Conservation (phyloP, 108 stramenopile species). For the Parietichytrium sp. region DNA sequence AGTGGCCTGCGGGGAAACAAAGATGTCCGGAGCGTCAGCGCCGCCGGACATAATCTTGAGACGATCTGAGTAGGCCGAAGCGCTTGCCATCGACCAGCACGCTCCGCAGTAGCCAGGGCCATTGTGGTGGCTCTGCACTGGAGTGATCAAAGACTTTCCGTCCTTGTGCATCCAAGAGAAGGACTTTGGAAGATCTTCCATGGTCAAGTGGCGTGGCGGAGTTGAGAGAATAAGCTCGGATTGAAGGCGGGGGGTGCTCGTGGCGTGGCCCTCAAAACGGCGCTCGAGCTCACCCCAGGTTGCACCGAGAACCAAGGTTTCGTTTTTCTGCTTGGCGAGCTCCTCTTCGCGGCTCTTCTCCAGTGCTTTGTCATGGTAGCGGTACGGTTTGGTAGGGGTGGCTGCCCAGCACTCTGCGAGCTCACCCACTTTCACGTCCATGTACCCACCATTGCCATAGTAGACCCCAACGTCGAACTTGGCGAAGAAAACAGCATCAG, state of each 20-base stretch:
- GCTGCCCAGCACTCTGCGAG: conserved; percentile 19
- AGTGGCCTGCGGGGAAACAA: conserved; percentile 27
- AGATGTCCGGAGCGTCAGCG: conserved; percentile 1
- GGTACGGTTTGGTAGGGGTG: neutral
- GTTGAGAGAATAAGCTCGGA: neutral
- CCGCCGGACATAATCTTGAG: conserved; percentile 14
- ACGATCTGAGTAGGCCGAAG: conserved; percentile 13
- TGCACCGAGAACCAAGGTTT: no score
- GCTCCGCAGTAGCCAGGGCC: conserved; percentile 34
- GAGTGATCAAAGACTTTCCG: neutral
- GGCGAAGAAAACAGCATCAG: neutral
- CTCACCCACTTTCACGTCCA: neutral
- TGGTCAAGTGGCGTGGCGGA: neutral
- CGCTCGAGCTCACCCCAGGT: no score
- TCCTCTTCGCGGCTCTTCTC: no score
- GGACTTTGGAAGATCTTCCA: neutral
- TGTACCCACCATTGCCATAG: neutral
- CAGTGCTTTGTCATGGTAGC: conserved; percentile 1
- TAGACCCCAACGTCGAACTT: conserved; percentile 20
- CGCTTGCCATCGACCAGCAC: conserved; percentile 17
- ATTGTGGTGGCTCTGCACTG: conserved; percentile 39
- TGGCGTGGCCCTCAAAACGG: no score
- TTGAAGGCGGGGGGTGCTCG: no score
- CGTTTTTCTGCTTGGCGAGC: no score
- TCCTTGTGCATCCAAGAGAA: conserved; percentile 3